Evolutionary conservation across 164 flowering plant genomes (phyloP).

Genomic region (Vitis riparia): DNA sequence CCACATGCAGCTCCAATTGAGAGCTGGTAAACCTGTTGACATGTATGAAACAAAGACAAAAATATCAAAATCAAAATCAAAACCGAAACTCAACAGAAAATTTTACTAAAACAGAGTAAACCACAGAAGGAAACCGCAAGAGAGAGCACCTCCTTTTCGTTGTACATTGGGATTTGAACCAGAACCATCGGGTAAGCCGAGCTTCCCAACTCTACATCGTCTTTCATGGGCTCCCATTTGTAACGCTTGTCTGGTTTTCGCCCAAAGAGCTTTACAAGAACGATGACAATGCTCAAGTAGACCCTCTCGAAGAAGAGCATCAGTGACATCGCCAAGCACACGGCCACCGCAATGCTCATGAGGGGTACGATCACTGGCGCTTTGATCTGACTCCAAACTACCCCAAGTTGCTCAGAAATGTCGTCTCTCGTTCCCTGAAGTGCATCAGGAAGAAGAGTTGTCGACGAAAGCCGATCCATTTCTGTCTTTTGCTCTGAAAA

Average conservation of each 20-base stretch:
- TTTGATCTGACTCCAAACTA: conserved; percentile 55
- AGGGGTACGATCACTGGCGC: conserved; percentile 56
- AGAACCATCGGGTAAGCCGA: conserved; percentile 69
- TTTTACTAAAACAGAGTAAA: background rate
- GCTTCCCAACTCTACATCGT: conserved; percentile 59
- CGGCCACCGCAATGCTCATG: conserved; percentile 31
- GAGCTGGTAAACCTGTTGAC: conserved; percentile 69
- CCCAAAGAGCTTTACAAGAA: conserved; percentile 46
- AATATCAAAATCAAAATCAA: background rate
- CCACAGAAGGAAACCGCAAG: background rate
- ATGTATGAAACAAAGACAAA: background rate
- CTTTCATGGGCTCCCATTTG: conserved; percentile 60
- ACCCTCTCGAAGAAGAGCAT: conserved; percentile 67
- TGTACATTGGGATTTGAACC: conserved; percentile 90
- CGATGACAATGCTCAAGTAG: conserved; percentile 55
- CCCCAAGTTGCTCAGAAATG: conserved; percentile 30
- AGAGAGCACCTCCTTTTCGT: conserved; percentile 67
- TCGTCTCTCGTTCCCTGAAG: conserved; percentile 36
- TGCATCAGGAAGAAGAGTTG: conserved; percentile 33
- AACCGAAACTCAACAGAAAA: background rate
- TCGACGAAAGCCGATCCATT: conserved; percentile 52
- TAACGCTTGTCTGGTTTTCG: conserved; percentile 61
- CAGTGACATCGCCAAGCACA: conserved; percentile 55
- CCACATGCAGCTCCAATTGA: conserved; percentile 93
- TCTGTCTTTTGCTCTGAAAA: background rate